These are phyloP conservation scores for Moricandia arvensis DNA, from an alignment of 345 rosid genomes.

Conservation along the genomic window DNA sequence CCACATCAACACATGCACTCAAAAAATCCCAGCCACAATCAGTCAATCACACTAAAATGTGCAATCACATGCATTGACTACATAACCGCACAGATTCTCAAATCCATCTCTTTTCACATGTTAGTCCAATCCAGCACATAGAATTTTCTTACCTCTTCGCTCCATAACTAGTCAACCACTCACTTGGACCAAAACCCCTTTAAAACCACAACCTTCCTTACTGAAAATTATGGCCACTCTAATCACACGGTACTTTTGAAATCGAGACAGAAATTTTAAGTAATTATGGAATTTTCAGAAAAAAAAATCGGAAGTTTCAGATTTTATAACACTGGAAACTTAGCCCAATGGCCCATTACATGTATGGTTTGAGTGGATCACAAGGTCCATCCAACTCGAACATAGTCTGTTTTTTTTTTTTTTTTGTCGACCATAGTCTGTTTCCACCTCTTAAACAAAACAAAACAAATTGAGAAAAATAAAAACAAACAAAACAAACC, in stretches of 20 bases:
- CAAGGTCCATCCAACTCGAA: background rate
- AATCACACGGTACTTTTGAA: background rate
- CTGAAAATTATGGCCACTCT: background rate
- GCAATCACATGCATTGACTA: background rate
- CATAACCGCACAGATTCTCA: background rate
- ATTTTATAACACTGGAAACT: background rate
- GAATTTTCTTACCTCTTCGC: background rate
- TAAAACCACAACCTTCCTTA: background rate
- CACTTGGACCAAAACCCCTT: background rate
- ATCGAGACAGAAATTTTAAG: background rate
- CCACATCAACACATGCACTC: background rate
- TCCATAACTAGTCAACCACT: background rate
- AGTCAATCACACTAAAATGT: background rate
- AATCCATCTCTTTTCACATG: background rate
- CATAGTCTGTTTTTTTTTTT: background rate
- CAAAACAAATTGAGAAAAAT: background rate
- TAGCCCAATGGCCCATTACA: slow-evolving; percentile 10
- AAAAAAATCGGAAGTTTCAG: too few relatives aligned
- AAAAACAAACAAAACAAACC: slow-evolving; percentile 1
- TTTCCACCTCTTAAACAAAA: background rate
- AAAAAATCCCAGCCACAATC: background rate
- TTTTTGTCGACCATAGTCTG: background rate
- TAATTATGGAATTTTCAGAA: background rate
- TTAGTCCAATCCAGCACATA: background rate
- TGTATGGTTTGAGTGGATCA: background rate